Evolutionary conservation across 2,329 filamentous ascomycete genomes (phyloP).

Genomic region (Gyromitra esculenta): DNA sequence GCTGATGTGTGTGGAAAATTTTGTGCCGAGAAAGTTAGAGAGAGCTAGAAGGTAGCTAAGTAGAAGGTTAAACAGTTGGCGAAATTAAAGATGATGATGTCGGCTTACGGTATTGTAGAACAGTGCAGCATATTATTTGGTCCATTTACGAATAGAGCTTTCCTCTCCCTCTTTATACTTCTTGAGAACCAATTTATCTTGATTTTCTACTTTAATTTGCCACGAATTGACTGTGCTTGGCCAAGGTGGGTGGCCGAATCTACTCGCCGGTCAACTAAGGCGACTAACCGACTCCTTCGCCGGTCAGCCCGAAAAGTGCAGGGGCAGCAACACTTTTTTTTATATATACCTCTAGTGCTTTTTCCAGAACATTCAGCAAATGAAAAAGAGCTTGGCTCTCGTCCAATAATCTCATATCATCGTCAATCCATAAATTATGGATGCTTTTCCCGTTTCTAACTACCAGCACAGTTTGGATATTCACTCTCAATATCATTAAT

Average conservation of each 20-base stretch:
- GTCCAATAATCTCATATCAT: neutral
- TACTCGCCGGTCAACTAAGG: neutral
- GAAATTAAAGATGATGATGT: neutral
- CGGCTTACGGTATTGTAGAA: conserved; percentile 6
- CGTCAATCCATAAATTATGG: conserved; percentile 19
- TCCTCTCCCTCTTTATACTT: conserved; percentile 22
- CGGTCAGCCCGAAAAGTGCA: neutral
- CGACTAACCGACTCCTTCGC: neutral
- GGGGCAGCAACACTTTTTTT: neutral
- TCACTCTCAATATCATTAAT: neutral
- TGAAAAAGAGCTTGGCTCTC: neutral
- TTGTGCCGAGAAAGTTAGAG: neutral
- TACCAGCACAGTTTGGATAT: neutral
- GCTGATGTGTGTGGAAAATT: neutral
- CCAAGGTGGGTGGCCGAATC: neutral
- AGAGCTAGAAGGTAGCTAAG: neutral
- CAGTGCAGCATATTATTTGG: neutral
- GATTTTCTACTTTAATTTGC: neutral
- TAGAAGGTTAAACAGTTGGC: neutral
- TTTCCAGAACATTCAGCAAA: neutral
- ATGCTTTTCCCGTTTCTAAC: neutral
- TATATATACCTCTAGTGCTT: neutral
- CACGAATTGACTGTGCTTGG: neutral
- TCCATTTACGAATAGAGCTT: conserved; percentile 16
- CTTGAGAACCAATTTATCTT: neutral